Percentiles rank a stretch among this genome's conserved stretches.
Conservation (phyloP, 495 filamentous ascomycete genomes). For the Talaromyces ruber region DNA sequence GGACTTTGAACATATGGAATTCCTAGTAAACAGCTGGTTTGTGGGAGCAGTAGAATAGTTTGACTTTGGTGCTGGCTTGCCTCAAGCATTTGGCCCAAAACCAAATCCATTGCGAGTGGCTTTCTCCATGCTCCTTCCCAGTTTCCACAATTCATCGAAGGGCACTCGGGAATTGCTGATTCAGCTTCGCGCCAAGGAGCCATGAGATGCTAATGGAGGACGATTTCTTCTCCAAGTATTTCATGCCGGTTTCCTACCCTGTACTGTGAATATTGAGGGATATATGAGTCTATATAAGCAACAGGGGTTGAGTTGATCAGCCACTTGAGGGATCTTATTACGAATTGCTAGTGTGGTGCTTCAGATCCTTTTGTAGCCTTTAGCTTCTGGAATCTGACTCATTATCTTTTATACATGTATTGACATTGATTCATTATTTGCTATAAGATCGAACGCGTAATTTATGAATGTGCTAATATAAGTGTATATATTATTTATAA, state of each 20-base stretch:
- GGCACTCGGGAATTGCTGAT: slow-evolving; percentile 13
- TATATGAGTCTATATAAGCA: not conserved
- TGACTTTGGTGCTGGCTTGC: not conserved
- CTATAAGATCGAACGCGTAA: not conserved
- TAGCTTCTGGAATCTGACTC: not conserved
- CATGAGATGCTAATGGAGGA: slow-evolving; percentile 13
- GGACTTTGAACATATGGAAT: not conserved
- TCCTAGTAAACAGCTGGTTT: not conserved
- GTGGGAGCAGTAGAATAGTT: not conserved
- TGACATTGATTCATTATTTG: not conserved
- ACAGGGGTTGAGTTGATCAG: not conserved
- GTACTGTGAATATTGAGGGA: not conserved
- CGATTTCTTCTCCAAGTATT: slow-evolving; percentile 15
- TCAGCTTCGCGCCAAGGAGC: slow-evolving; percentile 11
- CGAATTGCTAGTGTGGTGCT: not conserved
- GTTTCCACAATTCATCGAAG: not conserved
- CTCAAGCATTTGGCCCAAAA: not conserved
- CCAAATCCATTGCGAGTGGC: not conserved
- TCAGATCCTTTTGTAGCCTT: not conserved
- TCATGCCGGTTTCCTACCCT: slow-evolving; percentile 8
- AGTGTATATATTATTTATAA: not conserved
- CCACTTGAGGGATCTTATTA: not conserved
- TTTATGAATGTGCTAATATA: not conserved
- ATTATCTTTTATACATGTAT: not conserved
- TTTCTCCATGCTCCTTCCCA: not conserved